Evolutionary conservation across 192 early-diverging fungal species (phyloP).

Genomic region (Coemansia sp.): DNA sequence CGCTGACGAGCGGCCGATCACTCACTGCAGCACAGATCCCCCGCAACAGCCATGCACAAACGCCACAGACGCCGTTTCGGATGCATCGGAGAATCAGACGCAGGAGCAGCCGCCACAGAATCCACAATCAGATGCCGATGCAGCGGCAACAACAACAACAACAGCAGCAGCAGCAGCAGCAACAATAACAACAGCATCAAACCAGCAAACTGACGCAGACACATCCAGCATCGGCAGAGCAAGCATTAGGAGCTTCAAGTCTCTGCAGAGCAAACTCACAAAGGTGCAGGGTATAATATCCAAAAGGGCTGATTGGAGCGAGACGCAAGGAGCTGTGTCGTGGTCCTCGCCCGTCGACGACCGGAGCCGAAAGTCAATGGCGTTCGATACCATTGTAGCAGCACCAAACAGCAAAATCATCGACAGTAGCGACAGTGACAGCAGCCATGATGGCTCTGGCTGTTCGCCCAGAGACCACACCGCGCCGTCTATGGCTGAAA

Average conservation of each 20-base stretch:
- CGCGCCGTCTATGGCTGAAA: conserved; percentile 21
- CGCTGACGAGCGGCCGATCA: conserved; percentile 8
- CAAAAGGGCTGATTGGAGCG: conserved; percentile 6
- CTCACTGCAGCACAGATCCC: conserved; percentile 1
- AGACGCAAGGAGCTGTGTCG: conserved; percentile 15
- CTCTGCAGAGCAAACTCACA: conserved; percentile 2
- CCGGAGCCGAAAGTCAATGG: conserved; percentile 16
- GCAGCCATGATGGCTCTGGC: neutral
- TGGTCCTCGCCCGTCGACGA: conserved; percentile 34
- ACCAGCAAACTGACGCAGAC: neutral
- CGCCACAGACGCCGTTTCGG: neutral
- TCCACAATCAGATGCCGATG: neutral
- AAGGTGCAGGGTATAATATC: neutral
- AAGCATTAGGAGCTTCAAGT: neutral
- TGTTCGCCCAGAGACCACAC: conserved; percentile 14
- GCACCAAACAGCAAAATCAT: neutral
- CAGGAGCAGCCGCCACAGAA: neutral
- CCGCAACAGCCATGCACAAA: neutral
- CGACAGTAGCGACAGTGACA: neutral
- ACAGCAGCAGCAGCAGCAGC: too few species aligned
- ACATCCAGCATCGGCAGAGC: neutral
- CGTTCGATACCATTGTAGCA: conserved; percentile 12
- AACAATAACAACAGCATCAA: neutral
- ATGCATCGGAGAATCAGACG: neutral
- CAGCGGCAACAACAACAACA: neutral